Conservation (phyloP, 805 yeast species). For the Yamadazyma sp. region DNA sequence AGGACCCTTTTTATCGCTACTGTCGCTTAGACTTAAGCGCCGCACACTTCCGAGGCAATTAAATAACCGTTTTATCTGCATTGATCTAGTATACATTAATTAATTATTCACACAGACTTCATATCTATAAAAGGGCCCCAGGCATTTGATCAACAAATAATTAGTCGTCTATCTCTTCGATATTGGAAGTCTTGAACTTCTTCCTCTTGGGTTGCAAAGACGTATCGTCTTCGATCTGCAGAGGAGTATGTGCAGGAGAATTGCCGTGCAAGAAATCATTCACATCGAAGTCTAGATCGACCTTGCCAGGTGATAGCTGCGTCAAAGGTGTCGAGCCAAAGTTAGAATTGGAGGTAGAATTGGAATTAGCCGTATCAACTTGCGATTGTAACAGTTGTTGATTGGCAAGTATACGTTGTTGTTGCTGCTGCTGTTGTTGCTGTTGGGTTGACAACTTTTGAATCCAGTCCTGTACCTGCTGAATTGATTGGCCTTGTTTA, state of each 20-base stretch:
- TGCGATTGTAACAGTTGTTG: constrained; percentile 15
- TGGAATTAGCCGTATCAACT: background rate
- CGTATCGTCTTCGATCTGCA: constrained; percentile 8
- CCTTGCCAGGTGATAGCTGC: constrained; percentile 4
- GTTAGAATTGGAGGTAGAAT: background rate
- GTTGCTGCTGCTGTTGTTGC: constrained; percentile 19
- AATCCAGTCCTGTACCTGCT: constrained; percentile 59
- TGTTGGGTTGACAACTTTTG: constrained; percentile 33
- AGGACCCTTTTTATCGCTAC: constrained; percentile 1
- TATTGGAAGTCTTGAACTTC: constrained; percentile 11
- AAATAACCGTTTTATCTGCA: too few relatives aligned
- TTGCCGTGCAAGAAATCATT: constrained; percentile 16
- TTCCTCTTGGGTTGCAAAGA: constrained; percentile 11
- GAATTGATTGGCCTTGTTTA: constrained; percentile 52
- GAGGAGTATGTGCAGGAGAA: constrained; percentile 12
- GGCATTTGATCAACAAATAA: background rate
- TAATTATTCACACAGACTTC: too few relatives aligned
- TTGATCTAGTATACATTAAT: constrained; percentile 6
- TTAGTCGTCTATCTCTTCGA: constrained; percentile 14
- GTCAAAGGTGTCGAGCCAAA: constrained; percentile 3
- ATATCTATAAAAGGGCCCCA: too few relatives aligned
- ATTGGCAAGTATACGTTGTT: constrained; percentile 19
- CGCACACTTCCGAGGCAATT: too few relatives aligned
- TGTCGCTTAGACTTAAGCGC: background rate
- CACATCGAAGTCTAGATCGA: constrained; percentile 18